Conservation (phyloP, 768 basidiomycete species). For the Collybia sordida region DNA sequence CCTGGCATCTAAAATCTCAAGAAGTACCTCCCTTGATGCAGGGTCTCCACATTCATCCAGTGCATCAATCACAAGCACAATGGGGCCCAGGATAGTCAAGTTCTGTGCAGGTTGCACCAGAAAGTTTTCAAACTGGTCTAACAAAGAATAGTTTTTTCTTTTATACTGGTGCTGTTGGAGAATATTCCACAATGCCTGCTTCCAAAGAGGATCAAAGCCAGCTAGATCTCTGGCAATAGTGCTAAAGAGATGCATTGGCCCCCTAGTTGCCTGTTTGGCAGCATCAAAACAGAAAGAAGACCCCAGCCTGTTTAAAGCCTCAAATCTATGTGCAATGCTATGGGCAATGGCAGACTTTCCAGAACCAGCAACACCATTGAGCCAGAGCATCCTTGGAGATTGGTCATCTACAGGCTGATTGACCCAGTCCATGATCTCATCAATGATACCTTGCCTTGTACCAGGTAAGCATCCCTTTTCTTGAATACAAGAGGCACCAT, state of each 20-base stretch:
- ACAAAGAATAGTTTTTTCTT: conserved; percentile 5
- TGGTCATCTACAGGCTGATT: conserved; percentile 4
- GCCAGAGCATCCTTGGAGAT: conserved; percentile 19
- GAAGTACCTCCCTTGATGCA: conserved; percentile 14
- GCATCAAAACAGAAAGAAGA: conserved; percentile 32
- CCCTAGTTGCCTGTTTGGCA: conserved; percentile 11
- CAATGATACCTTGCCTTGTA: conserved; percentile 22
- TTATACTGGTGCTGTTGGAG: conserved; percentile 6
- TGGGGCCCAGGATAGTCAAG: conserved; percentile 11
- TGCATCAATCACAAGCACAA: conserved; percentile 34
- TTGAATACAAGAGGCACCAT: neutral
- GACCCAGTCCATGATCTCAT: conserved; percentile 23
- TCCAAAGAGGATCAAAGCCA: conserved; percentile 6
- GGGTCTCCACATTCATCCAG: conserved; percentile 31
- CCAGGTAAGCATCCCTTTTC: conserved; percentile 2
- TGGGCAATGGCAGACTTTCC: no score
- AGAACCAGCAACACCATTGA: no score
- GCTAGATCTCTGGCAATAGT: conserved; percentile 32
- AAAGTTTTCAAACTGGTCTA: conserved; percentile 17
- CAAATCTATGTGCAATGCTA: conserved; percentile 24
- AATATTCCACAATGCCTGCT: neutral
- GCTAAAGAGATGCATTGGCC: conserved; percentile 22
- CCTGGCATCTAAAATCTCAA: conserved; percentile 17
- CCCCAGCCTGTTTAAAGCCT: conserved; percentile 22
- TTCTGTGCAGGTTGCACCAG: conserved; percentile 3